Percentiles rank a stretch among this genome's conserved stretches.
Conservation (phyloP, 2,329 filamentous ascomycete species). For the Raffaelea albimanens region DNA sequence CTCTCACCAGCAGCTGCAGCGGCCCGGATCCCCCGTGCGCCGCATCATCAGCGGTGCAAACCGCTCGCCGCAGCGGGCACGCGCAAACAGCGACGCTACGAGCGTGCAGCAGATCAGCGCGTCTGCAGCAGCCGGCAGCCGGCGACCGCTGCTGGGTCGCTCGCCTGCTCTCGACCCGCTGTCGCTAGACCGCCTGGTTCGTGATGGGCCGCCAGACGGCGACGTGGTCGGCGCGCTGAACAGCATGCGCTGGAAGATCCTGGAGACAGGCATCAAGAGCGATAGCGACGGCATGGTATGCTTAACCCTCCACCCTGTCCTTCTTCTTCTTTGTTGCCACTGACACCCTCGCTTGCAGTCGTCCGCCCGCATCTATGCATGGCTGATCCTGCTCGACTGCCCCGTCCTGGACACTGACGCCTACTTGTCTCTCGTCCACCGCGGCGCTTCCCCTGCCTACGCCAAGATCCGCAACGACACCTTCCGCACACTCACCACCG, state of each 20-base stretch:
- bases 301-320: not conserved
- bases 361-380: slow-evolving; percentile 85
- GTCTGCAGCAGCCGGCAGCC: slow-evolving; percentile 24
- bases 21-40: slow-evolving; percentile 23
- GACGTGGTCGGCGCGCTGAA: slow-evolving; percentile 59
- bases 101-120: slow-evolving; percentile 26
- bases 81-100: slow-evolving; percentile 65
- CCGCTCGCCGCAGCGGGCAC: slow-evolving; percentile 44
- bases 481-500: slow-evolving; percentile 90
- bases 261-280: slow-evolving; percentile 65
- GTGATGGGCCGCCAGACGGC: slow-evolving; percentile 68
- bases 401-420: slow-evolving; percentile 75
- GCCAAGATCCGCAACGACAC: slow-evolving; percentile 98
- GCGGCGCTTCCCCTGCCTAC: slow-evolving; percentile 88
- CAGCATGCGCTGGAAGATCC: slow-evolving; percentile 61
- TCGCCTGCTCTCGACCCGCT: slow-evolving; percentile 43
- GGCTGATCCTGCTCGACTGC: slow-evolving; percentile 87
- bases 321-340: slow-evolving; percentile 1
- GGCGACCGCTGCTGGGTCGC: slow-evolving; percentile 34
- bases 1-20: slow-evolving; percentile 20
- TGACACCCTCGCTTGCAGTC: slow-evolving; percentile 60
- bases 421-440: slow-evolving; percentile 84
- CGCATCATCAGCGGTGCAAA: slow-evolving; percentile 19
- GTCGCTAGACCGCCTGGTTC: slow-evolving; percentile 65
- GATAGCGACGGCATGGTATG: slow-evolving; percentile 74